Base-by-base conservation (phyloP, 768 basidiomycete species). In the Pleurotus salmoneostramineus region DNA sequence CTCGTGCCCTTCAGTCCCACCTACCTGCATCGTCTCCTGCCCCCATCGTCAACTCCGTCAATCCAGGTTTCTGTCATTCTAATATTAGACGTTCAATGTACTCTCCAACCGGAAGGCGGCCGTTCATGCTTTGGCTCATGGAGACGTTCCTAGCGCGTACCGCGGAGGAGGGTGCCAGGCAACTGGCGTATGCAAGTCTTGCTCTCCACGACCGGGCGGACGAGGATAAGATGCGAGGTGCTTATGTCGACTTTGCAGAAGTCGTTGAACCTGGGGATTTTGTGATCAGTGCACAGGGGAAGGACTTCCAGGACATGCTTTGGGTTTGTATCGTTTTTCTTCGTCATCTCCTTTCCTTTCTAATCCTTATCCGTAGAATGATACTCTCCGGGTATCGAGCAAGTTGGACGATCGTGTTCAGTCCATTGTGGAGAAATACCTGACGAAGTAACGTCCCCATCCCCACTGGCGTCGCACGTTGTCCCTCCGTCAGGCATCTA, bases 1-100 rank as follows among this genome's bases (percentile, higher is more conserved):
- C 63, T 35, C 76, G 72, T 14, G 71, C 71, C 2, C 63, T 82
- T 0, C 66, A 63, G 10, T 66, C 64, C 10, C 68, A 65, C 21
- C 64, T 79, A 14, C 43, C 64, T 2, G 15, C 6, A 6, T n/a
- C 44, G 12, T 35, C 61, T 46, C 17, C 33, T 14, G 43, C 63
- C 3, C 56, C 77, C 15, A 72, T 76, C 44, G 69, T 74, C 51
- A 69, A 70, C 56, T 50, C 69, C 34, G 68, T 75, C 35, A 74
- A 75, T 51, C 80, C 80, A 15, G 78, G 78, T 1, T 73, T 69
- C 62, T 77, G 77, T 62, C 50, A 63, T n/a, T 77, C 77, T 5
- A 68, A 73, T 14, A 64, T 82, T 2, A 63, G 68, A 0, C 61
- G 72, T 21, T 60, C 65, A 4, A 17, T 74, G 4, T 43, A 51